These are phyloP conservation scores for Pseudonectria foliicola DNA, from an alignment of 2,329 filamentous ascomycete species.

Conservation along the genomic window DNA sequence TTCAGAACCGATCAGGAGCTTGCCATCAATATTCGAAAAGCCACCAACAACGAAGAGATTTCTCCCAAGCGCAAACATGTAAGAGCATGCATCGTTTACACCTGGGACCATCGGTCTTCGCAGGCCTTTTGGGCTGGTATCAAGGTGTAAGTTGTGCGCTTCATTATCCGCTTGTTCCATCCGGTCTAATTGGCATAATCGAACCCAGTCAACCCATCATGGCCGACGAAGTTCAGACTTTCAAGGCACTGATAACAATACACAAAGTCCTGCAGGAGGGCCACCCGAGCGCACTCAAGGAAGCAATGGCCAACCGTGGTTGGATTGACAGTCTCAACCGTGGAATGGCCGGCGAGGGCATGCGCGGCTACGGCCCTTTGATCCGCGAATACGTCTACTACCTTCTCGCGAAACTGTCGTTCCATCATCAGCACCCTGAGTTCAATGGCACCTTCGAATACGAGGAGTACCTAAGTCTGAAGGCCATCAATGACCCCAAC, in stretches of 20 bases:
- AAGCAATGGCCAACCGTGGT: constrained; percentile 78
- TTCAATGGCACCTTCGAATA: constrained; percentile 99
- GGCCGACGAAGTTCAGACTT: constrained; percentile 96
- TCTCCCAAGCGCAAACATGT: constrained; percentile 85
- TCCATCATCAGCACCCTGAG: constrained; percentile 92
- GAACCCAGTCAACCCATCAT: constrained; percentile 78
- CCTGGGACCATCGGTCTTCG: constrained; percentile 97
- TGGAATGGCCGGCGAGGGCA: constrained; percentile 73
- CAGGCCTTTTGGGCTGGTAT: constrained; percentile 95
- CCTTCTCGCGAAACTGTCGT: constrained; percentile 87
- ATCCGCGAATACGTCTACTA: constrained; percentile 98
- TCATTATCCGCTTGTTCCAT: constrained; percentile 1
- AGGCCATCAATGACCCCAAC: constrained; percentile 97
- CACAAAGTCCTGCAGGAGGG: constrained; percentile 98
- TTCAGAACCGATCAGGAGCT: constrained; percentile 60
- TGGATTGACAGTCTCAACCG: constrained; percentile 93
- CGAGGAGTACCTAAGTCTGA: constrained; percentile 96
- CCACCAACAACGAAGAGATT: constrained; percentile 60
- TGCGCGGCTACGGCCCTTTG: constrained; percentile 83
- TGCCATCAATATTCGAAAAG: constrained; percentile 63
- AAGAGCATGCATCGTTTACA: constrained; percentile 94
- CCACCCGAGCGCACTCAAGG: constrained; percentile 77
- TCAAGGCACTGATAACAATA: constrained; percentile 94
- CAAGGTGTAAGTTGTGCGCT: constrained; percentile 72
- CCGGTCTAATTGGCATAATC: constrained; percentile 2